Base-by-base conservation (phyloP, 345 rosid species). In the Trapa bicornis region DNA sequence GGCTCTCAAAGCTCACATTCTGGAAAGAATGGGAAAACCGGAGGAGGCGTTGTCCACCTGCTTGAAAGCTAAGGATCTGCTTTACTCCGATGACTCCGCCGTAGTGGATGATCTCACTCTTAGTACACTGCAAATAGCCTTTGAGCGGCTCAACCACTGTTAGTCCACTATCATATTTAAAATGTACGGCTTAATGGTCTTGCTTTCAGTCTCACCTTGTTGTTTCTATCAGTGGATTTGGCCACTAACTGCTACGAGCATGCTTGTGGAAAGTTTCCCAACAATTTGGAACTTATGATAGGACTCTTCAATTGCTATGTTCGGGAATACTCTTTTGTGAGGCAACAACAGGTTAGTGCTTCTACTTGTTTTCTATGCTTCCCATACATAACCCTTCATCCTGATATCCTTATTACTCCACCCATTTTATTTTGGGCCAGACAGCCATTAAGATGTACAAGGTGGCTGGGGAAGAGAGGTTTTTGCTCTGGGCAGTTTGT, bases 361-460 rank as follows among this genome's bases (percentile, higher is more conserved):
- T 61, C 2, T 35, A 36, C 29, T 16, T 38, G 29, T 16, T 43
- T 1, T 39, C 63, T 10, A 10, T 48, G 9, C 56, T 61, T 14
- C 53, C 47, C 56, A 16, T 73, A 45, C 37, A 29, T 43, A 22
- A 68, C 41, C 35, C 56, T 45, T 66, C 66, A 67, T 15, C 52
- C 29, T 22, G 29, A 22, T 22, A 22, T 22, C 47, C 60, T 53
- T 56, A 48, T 22, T 6, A 50, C 43, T 71, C 67, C 36, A 29
- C 56, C 10, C 64, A 76, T 76, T 70, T 32, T 56, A 65, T 75
- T 75, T 37, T 82, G 74, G 71, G 65, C 14, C 96, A 94, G 99
- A 89, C 87, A 69, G 96, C 99, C 70, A 91, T 94, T 69, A 94
- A 87, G 83, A 89, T 94, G 99, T 91, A 94, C 76, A 94, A 94